Evolutionary conservation across 768 basidiomycete genomes (phyloP).

Genomic region (Tylopilus balloui): DNA sequence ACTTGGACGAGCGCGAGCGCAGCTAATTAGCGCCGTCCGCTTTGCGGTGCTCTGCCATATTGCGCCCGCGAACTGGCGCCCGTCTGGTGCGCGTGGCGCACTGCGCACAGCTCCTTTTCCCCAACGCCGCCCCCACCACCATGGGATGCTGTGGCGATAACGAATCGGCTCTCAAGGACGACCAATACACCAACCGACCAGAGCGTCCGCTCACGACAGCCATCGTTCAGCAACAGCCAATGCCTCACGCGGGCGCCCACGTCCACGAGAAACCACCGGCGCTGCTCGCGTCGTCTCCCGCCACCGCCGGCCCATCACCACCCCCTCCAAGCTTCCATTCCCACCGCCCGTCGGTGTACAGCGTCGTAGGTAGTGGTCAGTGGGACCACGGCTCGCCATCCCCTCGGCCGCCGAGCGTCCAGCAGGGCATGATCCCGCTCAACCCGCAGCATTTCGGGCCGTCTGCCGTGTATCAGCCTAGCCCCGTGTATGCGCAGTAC

Average conservation of each 20-base stretch:
- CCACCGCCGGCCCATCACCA: constrained; percentile 33
- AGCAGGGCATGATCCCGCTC: neutral
- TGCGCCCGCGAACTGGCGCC: constrained; percentile 12
- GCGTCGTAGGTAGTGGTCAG: constrained; percentile 17
- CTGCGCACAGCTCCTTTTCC: neutral
- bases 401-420: constrained; percentile 19
- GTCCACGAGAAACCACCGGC: constrained; percentile 40
- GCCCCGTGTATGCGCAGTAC: constrained; percentile 22
- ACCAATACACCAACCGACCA: constrained; percentile 33
- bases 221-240: constrained; percentile 52
- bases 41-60: constrained; percentile 12
- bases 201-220: constrained; percentile 27
- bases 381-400: constrained; percentile 34
- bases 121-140: neutral
- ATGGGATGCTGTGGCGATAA: constrained; percentile 77
- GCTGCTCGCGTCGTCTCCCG: constrained; percentile 34
- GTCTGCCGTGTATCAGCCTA: constrained; percentile 30
- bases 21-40: neutral
- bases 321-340: constrained; percentile 39
- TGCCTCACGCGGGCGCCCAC: constrained; percentile 33
- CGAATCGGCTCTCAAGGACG: constrained; percentile 34
- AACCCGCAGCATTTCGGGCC: no score
- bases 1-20: neutral
- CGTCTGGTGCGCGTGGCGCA: constrained; percentile 3
- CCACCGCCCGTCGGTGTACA: constrained; percentile 24